Evolutionary conservation across 2,329 filamentous ascomycete genomes (phyloP).

Genomic region (Nothopassalora personata): DNA sequence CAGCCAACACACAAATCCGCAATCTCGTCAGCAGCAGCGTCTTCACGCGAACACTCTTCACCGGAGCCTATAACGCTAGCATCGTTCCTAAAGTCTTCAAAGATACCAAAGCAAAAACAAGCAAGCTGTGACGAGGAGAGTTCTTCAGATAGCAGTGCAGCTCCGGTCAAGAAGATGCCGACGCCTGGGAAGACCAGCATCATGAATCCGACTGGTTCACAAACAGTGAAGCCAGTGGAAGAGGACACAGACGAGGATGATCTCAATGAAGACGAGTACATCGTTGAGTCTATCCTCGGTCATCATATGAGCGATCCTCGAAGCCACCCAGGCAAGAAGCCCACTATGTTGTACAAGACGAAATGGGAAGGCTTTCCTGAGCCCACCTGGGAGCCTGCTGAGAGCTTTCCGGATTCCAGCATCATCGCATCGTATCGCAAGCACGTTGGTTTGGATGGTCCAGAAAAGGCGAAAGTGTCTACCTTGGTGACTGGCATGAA

Average conservation of each 20-base stretch:
- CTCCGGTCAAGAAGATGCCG: not conserved
- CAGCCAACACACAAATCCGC: slow-evolving; percentile 1
- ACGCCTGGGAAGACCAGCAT: slow-evolving; percentile 16
- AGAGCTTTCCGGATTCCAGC: slow-evolving; percentile 27
- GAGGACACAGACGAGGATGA: slow-evolving; percentile 5
- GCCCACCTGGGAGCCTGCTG: slow-evolving; percentile 31
- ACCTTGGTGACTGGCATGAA: not conserved
- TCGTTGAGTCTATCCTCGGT: slow-evolving; percentile 28
- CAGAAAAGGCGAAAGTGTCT: not conserved
- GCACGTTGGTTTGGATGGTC: slow-evolving; percentile 12
- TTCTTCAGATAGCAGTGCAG: not conserved
- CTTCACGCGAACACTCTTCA: slow-evolving; percentile 7
- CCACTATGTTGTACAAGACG: slow-evolving; percentile 30
- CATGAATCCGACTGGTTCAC: slow-evolving; percentile 15
- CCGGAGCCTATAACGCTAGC: slow-evolving; percentile 14
- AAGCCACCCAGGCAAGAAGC: slow-evolving; percentile 26
- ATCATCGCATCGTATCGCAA: slow-evolving; percentile 27
- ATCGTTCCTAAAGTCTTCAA: slow-evolving; percentile 12
- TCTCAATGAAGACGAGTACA: slow-evolving; percentile 22
- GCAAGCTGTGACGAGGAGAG: not conserved
- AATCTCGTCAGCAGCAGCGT: not conserved
- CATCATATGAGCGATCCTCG: slow-evolving; percentile 29
- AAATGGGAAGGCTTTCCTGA: slow-evolving; percentile 32
- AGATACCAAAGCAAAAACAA: not conserved
- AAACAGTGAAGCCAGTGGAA: not conserved